phyloP scores from a whole-genome alignment of 345 rosid genomes.

The Aquilaria malaccensis region DNA sequence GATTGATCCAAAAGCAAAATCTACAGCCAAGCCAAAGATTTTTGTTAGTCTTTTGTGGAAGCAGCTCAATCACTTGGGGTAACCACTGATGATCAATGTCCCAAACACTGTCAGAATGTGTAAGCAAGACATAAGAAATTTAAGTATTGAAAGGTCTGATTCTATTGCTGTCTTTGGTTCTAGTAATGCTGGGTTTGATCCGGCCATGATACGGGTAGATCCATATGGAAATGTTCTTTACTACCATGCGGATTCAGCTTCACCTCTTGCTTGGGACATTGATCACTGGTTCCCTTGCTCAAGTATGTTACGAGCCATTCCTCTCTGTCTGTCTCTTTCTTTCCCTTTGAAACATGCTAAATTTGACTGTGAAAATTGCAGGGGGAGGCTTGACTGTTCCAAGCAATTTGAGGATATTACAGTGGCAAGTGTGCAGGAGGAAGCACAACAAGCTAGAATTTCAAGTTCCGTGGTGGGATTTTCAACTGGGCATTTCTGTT shows the following conservation, averaged over 20 bases:
- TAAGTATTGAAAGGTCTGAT: conserved; percentile 2
- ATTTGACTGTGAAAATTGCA: conserved; percentile 14
- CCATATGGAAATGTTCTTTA: conserved; percentile 84
- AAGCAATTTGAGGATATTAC: conserved; percentile 79
- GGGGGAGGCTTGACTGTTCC: conserved; percentile 98
- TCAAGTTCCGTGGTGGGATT: conserved; percentile 99
- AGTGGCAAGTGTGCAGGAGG: conserved; percentile 85
- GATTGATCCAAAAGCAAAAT: conserved; percentile 61
- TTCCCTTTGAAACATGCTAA: not conserved
- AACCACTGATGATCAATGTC: conserved; percentile 3
- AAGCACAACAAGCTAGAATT: conserved; percentile 77
- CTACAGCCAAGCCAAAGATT: conserved; percentile 59
- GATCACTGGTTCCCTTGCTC: conserved; percentile 97
- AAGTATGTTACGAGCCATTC: conserved; percentile 33
- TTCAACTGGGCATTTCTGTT: conserved; percentile 82
- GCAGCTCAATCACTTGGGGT: conserved; percentile 92
- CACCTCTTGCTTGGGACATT: conserved; percentile 95
- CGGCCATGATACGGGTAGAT: conserved; percentile 75
- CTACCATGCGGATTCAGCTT: conserved; percentile 86
- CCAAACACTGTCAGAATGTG: not conserved
- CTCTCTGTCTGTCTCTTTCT: not conserved
- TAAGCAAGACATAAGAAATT: not conserved
- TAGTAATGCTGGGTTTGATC: conserved; percentile 98
- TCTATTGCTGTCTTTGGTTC: conserved; percentile 9
- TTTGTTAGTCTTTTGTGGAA: conserved; percentile 79